Base-by-base conservation (phyloP, 108 stramenopile species). In the Nitzschia sp. region DNA sequence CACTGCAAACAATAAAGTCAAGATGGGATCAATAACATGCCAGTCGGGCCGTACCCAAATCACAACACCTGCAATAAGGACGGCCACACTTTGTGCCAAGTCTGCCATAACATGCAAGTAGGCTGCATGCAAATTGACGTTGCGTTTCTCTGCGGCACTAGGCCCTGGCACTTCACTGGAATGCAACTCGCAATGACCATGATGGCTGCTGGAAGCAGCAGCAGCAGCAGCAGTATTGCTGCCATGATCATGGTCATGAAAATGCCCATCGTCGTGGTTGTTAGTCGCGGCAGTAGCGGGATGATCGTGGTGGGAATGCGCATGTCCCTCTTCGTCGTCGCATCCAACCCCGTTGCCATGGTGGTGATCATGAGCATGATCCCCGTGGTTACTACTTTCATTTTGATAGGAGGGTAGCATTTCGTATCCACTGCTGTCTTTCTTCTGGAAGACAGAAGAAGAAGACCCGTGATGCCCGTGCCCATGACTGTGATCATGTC, bases 21-120 rank as follows among this genome's bases (percentile, higher is more conserved):
- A 82, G 38, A 98, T 85, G 30, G 98, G 98, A 79, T 98, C 98
- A 2, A 92, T 80, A 31, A 89, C 66, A 48, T 83, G 79, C 92
- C 89, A 94, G 0, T 69, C 70, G 6, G 96, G 94, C 31, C 85
- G 81, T 56, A 59, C 84, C 95, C 95, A 97, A 70, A 97, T 97
- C 30, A 96, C 61, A 21, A 89, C 26, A 1, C 96, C 98, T 11
- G 96, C 98, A 55, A 96, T 66, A 46, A 96, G 68, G 15, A 98
- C 97, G 15, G 92, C 95, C 6, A 93, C 78, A 29, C 83, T 89
- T 82, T 97, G 96, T 21, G 95, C 83, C 68, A 98, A 77, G 82
- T 98, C 98, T 8, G 88, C 95, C 56, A 97, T 45, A 1, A 94
- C 98, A 68, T 98, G 98, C 45, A 97, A 70, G 74, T 94, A 92